phyloP scores from a whole-genome alignment of 306 rosid species.

The Vigna unguiculata region DNA sequence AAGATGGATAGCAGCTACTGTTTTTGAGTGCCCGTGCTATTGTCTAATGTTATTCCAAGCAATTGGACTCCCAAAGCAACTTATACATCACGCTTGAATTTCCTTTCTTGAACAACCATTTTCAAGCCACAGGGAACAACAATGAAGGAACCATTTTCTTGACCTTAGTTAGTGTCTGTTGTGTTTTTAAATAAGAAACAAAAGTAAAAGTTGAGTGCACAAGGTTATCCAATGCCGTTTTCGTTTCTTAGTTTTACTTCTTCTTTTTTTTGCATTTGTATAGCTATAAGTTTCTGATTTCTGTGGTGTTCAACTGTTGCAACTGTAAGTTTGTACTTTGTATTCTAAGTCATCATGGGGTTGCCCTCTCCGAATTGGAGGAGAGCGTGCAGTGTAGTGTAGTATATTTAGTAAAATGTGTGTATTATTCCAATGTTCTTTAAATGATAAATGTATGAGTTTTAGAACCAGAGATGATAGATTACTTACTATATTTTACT shows the following conservation, averaged over 20 bases:
- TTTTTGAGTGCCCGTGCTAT: slow-evolving; percentile 99
- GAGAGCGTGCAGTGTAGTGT: slow-evolving; percentile 61
- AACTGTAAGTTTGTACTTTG: slow-evolving; percentile 37
- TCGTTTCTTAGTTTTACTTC: slow-evolving; percentile 6
- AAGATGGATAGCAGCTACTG: slow-evolving; percentile 96
- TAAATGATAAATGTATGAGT: slow-evolving; percentile 35
- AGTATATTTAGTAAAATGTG: not conserved
- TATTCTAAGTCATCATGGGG: slow-evolving; percentile 27
- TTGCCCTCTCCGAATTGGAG: slow-evolving; percentile 88
- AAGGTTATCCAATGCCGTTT: slow-evolving; percentile 49
- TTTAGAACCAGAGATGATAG: not conserved
- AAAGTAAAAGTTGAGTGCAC: slow-evolving; percentile 54
- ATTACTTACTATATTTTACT: no score
- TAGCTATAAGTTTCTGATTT: not conserved
- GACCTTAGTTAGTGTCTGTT: slow-evolving; percentile 31
- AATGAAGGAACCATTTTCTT: slow-evolving; percentile 25
- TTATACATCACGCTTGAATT: slow-evolving; percentile 77
- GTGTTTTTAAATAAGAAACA: slow-evolving; percentile 27
- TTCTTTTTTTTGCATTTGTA: slow-evolving; percentile 4
- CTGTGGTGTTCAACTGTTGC: slow-evolving; percentile 41
- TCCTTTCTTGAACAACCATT: slow-evolving; percentile 43
- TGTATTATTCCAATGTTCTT: slow-evolving; percentile 32
- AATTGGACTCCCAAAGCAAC: slow-evolving; percentile 87
- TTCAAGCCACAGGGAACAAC: slow-evolving; percentile 19
- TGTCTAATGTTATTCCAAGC: slow-evolving; percentile 78